These are phyloP conservation scores for Tulasnella sp. DNA, from an alignment of 768 basidiomycete species.

Conservation along the genomic window DNA sequence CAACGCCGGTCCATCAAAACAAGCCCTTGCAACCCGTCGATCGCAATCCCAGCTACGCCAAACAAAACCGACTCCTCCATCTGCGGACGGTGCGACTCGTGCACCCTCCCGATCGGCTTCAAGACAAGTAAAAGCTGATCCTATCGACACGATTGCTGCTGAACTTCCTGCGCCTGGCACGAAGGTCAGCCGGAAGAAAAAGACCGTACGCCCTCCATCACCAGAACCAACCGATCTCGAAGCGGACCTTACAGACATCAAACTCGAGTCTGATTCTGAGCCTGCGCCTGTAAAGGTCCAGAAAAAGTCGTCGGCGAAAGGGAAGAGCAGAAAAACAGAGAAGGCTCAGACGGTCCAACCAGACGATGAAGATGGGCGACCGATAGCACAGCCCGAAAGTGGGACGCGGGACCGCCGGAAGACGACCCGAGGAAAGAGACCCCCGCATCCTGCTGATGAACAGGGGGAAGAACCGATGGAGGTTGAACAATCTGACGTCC, in stretches of 20 bases:
- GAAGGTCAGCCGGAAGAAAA: conserved; percentile 6
- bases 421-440: too few species aligned
- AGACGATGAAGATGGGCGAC: neutral
- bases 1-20: neutral
- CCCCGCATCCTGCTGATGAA: too few species aligned
- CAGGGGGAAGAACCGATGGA: too few species aligned
- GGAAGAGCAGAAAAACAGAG: neutral
- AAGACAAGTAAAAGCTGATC: neutral
- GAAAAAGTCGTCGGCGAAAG: neutral
- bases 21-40: neutral
- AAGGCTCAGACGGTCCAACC: neutral
- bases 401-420: too few species aligned
- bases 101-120: neutral
- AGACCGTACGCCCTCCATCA: neutral
- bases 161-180: neutral
- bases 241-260: neutral
- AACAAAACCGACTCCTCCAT: neutral
- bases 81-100: neutral
- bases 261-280: neutral
- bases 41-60: neutral
- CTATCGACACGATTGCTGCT: neutral
- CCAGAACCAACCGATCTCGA: neutral
- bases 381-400: neutral
- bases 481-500: neutral
- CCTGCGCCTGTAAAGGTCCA: neutral